Evolutionary conservation across 768 basidiomycete species (phyloP).

Genomic region (Termitomyces sp.): DNA sequence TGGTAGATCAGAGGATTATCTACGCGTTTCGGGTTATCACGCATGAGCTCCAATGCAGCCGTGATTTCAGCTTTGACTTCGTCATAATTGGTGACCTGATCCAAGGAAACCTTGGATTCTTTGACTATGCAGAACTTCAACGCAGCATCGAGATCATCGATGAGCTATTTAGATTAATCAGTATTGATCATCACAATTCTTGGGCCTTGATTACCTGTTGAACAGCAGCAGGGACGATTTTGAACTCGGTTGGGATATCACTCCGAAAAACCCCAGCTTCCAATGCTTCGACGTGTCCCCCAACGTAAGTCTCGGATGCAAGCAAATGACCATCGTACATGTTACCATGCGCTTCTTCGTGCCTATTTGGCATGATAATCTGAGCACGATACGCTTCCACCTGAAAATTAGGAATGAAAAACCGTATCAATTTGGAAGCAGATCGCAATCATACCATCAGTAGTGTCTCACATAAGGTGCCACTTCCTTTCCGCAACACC

Average conservation of each 20-base stretch:
- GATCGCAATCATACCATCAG: constrained; percentile 76
- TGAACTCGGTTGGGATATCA: constrained; percentile 94
- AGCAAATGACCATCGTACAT: constrained; percentile 97
- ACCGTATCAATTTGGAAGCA: not conserved
- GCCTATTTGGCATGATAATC: constrained; percentile 97
- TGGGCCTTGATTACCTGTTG: constrained; percentile 55
- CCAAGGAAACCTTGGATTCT: constrained; percentile 76
- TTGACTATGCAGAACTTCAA: constrained; percentile 84
- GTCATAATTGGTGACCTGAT: constrained; percentile 91
- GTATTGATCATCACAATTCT: not conserved
- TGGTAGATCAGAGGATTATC: constrained; percentile 98
- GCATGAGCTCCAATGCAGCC: constrained; percentile 78
- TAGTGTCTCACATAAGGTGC: constrained; percentile 95
- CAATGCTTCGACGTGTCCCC: constrained; percentile 96
- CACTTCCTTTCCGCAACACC: constrained; percentile 92
- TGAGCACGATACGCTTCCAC: constrained; percentile 91
- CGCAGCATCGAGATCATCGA: constrained; percentile 91
- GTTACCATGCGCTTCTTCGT: constrained; percentile 87
- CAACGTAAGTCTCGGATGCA: constrained; percentile 96
- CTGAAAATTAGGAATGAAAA: constrained; percentile 35
- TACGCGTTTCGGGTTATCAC: constrained; percentile 82
- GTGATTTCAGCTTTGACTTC: constrained; percentile 83
- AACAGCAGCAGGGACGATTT: constrained; percentile 82
- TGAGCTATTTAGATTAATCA: constrained; percentile 51
- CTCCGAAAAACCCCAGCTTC: constrained; percentile 98